These are phyloP conservation scores for Aschersonia sp. DNA, from an alignment of 2,329 filamentous ascomycete species.

Conservation along the genomic window DNA sequence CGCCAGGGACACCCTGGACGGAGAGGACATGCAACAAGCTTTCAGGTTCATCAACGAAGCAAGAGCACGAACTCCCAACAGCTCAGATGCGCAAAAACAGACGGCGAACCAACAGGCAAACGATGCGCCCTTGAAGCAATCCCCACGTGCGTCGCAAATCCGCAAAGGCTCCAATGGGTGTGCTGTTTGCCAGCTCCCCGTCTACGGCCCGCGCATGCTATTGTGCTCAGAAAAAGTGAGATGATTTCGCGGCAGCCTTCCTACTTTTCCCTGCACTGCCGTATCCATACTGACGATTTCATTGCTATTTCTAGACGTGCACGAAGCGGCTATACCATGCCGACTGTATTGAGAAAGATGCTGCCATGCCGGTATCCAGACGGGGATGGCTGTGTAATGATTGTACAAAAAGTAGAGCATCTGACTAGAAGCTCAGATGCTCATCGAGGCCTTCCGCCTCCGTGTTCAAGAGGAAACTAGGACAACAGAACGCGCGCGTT, in stretches of 20 bases:
- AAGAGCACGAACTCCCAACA: conserved; percentile 12
- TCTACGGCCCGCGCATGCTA: conserved; percentile 30
- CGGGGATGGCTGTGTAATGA: conserved; percentile 29
- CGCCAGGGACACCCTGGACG: conserved; percentile 30
- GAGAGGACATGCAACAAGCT: conserved; percentile 26
- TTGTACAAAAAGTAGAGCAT: conserved; percentile 14
- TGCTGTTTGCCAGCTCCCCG: conserved; percentile 30
- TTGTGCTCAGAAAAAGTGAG: conserved; percentile 34
- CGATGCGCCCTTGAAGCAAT: conserved; percentile 9
- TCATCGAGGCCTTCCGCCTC: background rate
- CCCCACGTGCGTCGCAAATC: conserved; percentile 19
- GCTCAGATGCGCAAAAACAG: background rate
- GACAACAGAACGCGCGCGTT: no score
- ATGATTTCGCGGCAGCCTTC: no score
- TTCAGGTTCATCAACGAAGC: conserved; percentile 27
- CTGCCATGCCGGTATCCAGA: conserved; percentile 19
- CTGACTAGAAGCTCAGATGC: conserved; percentile 10
- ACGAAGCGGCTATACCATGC: conserved; percentile 31
- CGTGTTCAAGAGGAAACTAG: background rate
- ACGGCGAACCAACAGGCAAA: conserved; percentile 1
- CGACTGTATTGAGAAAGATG: conserved; percentile 24
- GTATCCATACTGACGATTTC: background rate
- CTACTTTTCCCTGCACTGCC: no score
- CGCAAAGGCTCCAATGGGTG: conserved; percentile 30
- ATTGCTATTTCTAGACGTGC: conserved; percentile 20